Evolutionary conservation across 805 yeast genomes (phyloP).

Genomic region (Jamesozyma lodderae): DNA sequence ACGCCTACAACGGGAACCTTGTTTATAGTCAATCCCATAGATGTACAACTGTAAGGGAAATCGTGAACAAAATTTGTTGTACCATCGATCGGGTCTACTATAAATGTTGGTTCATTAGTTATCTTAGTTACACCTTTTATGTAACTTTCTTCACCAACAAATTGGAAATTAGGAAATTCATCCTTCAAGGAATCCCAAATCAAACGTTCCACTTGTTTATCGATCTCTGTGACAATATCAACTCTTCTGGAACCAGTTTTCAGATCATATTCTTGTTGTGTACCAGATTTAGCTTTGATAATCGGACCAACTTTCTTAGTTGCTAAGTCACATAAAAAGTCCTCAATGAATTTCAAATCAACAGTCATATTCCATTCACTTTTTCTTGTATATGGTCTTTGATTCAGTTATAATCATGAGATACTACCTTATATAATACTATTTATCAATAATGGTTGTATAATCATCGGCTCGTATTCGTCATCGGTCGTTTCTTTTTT

Average conservation of each 20-base stretch:
- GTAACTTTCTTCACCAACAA: conserved; percentile 56
- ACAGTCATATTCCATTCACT: conserved; percentile 9
- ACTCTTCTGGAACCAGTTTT: conserved; percentile 35
- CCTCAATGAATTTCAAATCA: conserved; percentile 21
- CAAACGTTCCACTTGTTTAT: conserved; percentile 43
- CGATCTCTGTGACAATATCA: conserved; percentile 58
- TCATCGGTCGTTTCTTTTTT: no score
- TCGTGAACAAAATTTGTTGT: conserved; percentile 57
- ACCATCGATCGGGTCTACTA: conserved; percentile 60
- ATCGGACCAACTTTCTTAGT: conserved; percentile 36
- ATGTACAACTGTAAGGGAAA: conserved; percentile 56
- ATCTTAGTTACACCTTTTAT: conserved; percentile 40
- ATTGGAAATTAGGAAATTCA: conserved; percentile 41
- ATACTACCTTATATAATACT: no score
- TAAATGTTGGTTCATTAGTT: conserved; percentile 47
- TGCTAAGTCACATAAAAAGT: conserved; percentile 21
- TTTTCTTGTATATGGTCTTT: no score
- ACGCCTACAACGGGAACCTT: conserved; percentile 52
- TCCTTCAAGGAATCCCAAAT: conserved; percentile 28
- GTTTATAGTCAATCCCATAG: conserved; percentile 46
- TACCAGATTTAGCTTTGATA: conserved; percentile 43
- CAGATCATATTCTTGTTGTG: conserved; percentile 24
- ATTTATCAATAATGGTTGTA: no score
- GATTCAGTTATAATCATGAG: no score
- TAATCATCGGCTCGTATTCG: no score